These are phyloP conservation scores for Takashimella koratensis DNA, from an alignment of 1,284 basidiomycete species.

Conservation along the genomic window DNA sequence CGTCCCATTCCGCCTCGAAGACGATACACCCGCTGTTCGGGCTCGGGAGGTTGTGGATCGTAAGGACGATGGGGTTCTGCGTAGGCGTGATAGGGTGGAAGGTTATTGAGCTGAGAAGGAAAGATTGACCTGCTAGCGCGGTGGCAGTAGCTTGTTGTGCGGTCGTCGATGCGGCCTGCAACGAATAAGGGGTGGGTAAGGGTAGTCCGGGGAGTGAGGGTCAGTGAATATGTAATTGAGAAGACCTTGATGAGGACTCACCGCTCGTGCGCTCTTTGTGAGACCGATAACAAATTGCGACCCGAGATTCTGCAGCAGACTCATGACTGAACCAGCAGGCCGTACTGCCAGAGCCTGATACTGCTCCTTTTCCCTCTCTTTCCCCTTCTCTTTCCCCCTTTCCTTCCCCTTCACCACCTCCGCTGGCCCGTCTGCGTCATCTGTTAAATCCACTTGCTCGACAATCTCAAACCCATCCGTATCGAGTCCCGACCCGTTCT, in stretches of 20 bases:
- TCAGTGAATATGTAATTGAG: too few species aligned
- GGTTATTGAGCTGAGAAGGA: constrained; percentile 26
- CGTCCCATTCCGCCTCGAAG: constrained; percentile 37
- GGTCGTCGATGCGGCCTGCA: constrained; percentile 33
- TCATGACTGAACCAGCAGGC: constrained; percentile 28
- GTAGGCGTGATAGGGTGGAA: constrained; percentile 27
- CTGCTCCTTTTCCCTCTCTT: background rate
- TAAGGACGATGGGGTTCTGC: constrained; percentile 22
- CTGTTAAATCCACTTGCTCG: constrained; percentile 6
- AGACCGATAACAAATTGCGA: constrained; percentile 42
- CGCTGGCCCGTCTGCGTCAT: background rate
- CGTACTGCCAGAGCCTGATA: constrained; percentile 22
- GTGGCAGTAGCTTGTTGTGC: constrained; percentile 31
- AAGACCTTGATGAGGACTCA: constrained; percentile 13
- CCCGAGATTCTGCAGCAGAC: constrained; percentile 38
- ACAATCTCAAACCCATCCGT: constrained; percentile 35
- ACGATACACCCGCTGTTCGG: constrained; percentile 29
- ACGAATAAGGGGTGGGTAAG: too few species aligned
- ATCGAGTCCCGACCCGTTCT: constrained; percentile 7
- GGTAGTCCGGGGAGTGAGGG: too few species aligned
- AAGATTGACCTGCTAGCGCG: constrained; percentile 28
- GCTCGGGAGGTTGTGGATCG: constrained; percentile 32
- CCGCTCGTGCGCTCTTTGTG: constrained; percentile 37
- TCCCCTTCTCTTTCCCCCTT: background rate
- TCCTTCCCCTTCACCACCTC: background rate